Evolutionary conservation across 2,329 filamentous ascomycete genomes (phyloP).

Genomic region (Colletotrichum liaoningense): DNA sequence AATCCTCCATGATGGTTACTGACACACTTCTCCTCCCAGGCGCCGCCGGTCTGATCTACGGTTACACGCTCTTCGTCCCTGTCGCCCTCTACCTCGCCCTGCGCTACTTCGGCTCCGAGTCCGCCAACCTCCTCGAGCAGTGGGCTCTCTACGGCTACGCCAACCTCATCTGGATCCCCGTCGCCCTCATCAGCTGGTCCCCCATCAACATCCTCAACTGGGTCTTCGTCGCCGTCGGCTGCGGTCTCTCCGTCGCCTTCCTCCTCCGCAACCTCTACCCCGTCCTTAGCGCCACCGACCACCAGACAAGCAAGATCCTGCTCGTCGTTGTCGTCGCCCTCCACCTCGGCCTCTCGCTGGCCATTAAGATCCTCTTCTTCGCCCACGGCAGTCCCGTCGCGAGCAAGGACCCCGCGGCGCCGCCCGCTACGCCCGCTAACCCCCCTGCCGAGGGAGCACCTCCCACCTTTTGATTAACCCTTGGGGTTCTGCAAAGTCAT

Average conservation of each 20-base stretch:
- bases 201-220: conserved; percentile 89
- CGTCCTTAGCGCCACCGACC: conserved; percentile 91
- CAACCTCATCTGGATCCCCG: conserved; percentile 97
- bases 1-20: background rate
- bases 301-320: conserved; percentile 89
- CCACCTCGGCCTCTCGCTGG: conserved; percentile 89
- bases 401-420: conserved; percentile 19
- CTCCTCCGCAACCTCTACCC: conserved; percentile 89
- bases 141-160: conserved; percentile 96
- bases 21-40: conserved; percentile 54
- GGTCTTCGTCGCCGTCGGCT: conserved; percentile 89
- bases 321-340: conserved; percentile 85
- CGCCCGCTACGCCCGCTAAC: conserved; percentile 15
- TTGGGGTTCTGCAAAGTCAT: background rate
- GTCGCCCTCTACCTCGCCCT: conserved; percentile 87
- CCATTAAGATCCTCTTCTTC: conserved; percentile 98
- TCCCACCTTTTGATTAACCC: conserved; percentile 21
- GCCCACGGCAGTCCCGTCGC: conserved; percentile 75
- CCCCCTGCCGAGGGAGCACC: conserved; percentile 31
- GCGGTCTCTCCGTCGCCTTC: conserved; percentile 85
- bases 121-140: conserved; percentile 93
- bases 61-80: conserved; percentile 91
- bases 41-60: conserved; percentile 92
- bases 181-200: conserved; percentile 92
- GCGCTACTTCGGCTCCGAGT: conserved; percentile 95